phyloP scores from a whole-genome alignment of 805 yeast genomes.

The Ogataea haglerorum region DNA sequence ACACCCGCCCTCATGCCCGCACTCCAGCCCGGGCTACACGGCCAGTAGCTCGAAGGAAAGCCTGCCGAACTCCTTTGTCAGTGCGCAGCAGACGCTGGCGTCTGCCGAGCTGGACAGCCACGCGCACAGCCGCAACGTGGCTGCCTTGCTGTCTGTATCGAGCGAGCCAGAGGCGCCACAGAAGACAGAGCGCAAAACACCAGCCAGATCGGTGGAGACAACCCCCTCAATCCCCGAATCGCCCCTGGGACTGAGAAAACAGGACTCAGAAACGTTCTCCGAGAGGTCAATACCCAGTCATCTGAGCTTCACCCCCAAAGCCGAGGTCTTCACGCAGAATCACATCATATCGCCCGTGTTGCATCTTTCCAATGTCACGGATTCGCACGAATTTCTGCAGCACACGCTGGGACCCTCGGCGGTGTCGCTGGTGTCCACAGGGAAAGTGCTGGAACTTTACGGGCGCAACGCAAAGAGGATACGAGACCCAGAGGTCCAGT shows the following conservation, averaged over 20 bases:
- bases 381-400: slow-evolving; percentile 19
- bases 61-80: slow-evolving; percentile 1
- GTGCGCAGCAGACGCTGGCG: slow-evolving; percentile 8
- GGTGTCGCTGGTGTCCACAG: slow-evolving; percentile 37
- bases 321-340: slow-evolving; percentile 10
- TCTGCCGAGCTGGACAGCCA: not conserved
- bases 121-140: not conserved
- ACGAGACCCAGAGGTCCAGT: slow-evolving; percentile 81
- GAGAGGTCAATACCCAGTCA: slow-evolving; percentile 13
- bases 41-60: slow-evolving; percentile 1
- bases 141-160: not conserved
- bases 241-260: slow-evolving; percentile 9
- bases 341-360: slow-evolving; percentile 15
- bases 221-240: slow-evolving; percentile 12
- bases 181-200: no score
- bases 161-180: not conserved
- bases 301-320: slow-evolving; percentile 11
- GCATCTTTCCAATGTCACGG: slow-evolving; percentile 12
- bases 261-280: slow-evolving; percentile 5
- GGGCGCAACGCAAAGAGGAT: slow-evolving; percentile 80
- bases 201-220: no score
- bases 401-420: slow-evolving; percentile 15
- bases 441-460: slow-evolving; percentile 81
- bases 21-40: not conserved
- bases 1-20: not conserved